Percentiles rank a stretch among this genome's conserved stretches.
These are phyloP conservation scores for Hanseniaspora sp. DNA, from an alignment of 1,139 yeast genomes.

Conservation along the genomic window DNA sequence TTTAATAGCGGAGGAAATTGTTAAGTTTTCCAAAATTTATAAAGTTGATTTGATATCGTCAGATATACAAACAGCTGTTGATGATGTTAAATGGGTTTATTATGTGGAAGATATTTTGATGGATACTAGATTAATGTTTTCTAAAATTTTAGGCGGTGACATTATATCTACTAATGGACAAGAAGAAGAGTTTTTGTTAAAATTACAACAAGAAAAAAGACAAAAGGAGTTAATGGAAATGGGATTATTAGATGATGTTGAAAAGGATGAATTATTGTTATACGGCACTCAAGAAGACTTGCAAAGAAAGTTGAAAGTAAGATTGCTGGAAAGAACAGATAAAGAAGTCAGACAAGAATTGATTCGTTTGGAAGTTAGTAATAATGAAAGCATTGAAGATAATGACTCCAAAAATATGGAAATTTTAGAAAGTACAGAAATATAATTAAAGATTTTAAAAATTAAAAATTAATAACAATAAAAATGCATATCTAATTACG, in stretches of 20 bases:
- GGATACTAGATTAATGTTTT: conserved; percentile 87
- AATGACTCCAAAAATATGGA: conserved; percentile 17
- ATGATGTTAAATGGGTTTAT: conserved; percentile 60
- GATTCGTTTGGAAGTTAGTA: conserved; percentile 23
- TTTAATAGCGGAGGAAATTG: conserved; percentile 91
- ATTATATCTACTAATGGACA: conserved; percentile 15
- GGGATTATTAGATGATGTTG: conserved; percentile 1
- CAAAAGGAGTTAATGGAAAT: conserved; percentile 5
- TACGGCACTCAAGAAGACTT: conserved; percentile 29
- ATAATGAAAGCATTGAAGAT: conserved; percentile 14
- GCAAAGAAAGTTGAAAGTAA: conserved; percentile 26
- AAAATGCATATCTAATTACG: too few species aligned
- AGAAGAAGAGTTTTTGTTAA: conserved; percentile 15
- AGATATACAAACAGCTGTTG: conserved; percentile 28
- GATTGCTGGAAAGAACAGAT: conserved; percentile 24
- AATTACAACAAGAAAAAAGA: conserved; percentile 14
- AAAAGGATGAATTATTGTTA: conserved; percentile 17
- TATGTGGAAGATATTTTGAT: conserved; percentile 78
- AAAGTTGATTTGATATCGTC: conserved; percentile 32
- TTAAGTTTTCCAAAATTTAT: conserved; percentile 55
- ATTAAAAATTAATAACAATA: too few species aligned
- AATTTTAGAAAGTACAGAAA: conserved; percentile 21
- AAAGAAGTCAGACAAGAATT: conserved; percentile 28
- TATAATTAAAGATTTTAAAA: background rate
- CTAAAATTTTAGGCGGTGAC: conserved; percentile 74